Percentiles rank a stretch among this genome's conserved stretches.
phyloP scores from a whole-genome alignment of 805 yeast species.

The Suhomyces canberraensis region DNA sequence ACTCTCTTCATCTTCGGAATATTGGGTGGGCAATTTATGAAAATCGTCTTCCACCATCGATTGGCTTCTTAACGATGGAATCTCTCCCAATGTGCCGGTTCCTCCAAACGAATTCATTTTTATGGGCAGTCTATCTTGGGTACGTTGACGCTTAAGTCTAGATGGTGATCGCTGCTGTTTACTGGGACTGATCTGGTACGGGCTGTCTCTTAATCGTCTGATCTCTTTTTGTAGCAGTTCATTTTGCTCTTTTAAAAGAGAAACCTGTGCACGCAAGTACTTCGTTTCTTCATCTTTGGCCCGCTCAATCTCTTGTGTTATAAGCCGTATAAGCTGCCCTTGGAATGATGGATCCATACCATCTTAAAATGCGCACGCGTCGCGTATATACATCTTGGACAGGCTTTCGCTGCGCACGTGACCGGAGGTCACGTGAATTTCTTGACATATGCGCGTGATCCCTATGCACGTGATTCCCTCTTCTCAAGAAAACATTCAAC shows the following conservation, averaged over 20 bases:
- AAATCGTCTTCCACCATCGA: constrained; percentile 11
- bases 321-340: neutral
- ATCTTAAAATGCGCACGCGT: too few relatives aligned
- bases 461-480: too few relatives aligned
- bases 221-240: neutral
- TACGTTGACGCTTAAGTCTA: neutral
- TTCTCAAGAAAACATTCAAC: neutral
- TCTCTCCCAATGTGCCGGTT: constrained; percentile 4
- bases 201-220: too few relatives aligned
- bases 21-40: constrained; percentile 25
- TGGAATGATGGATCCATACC: neutral
- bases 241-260: neutral
- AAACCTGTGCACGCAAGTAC: neutral
- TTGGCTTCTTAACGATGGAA: constrained; percentile 10
- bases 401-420: too few relatives aligned
- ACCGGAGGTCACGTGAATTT: neutral
- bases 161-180: too few relatives aligned
- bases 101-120: constrained; percentile 7
- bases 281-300: neutral
- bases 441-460: too few relatives aligned
- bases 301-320: neutral
- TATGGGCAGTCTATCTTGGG: neutral
- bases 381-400: too few relatives aligned
- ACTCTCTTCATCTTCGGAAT: constrained; percentile 21
- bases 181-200: neutral